These are phyloP conservation scores for Yarrowia keelungensis DNA, from an alignment of 805 yeast genomes.

Conservation along the genomic window DNA sequence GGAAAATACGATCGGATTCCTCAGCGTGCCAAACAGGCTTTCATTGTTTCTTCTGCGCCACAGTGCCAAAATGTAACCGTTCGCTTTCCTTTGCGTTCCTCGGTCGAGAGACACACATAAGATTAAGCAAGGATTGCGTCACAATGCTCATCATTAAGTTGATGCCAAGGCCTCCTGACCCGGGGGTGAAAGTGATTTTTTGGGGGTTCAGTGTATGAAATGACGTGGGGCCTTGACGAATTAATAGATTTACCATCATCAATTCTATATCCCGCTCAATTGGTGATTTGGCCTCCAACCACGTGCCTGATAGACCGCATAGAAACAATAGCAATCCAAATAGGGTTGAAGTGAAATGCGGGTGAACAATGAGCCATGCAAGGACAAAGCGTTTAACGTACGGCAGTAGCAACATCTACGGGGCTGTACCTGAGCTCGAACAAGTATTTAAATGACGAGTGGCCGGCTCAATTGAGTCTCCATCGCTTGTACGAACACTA, in stretches of 20 bases:
- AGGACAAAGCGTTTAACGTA: constrained; percentile 14
- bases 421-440: constrained; percentile 20
- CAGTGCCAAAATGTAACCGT: background rate
- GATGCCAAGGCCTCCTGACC: constrained; percentile 31
- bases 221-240: background rate
- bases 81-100: constrained; percentile 6
- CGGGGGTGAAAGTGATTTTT: background rate
- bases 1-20: constrained; percentile 22
- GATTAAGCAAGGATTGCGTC: constrained; percentile 37
- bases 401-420: constrained; percentile 24
- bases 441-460: constrained; percentile 9
- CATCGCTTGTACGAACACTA: background rate
- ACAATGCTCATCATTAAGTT: constrained; percentile 12
- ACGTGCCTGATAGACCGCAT: background rate
- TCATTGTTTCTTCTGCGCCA: constrained; percentile 29
- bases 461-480: background rate
- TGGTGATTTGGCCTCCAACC: too few relatives aligned
- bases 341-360: constrained; percentile 34
- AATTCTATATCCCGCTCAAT: background rate
- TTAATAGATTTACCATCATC: background rate
- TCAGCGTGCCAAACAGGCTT: background rate
- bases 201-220: too few relatives aligned
- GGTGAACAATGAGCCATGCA: constrained; percentile 33
- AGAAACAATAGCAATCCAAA: constrained; percentile 16
- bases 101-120: constrained; percentile 16